A percentile compares a stretch with the other conserved stretches of the same genome.
Conservation (phyloP, 2,329 filamentous ascomycete species). For the Cordyceps tenuipes region DNA sequence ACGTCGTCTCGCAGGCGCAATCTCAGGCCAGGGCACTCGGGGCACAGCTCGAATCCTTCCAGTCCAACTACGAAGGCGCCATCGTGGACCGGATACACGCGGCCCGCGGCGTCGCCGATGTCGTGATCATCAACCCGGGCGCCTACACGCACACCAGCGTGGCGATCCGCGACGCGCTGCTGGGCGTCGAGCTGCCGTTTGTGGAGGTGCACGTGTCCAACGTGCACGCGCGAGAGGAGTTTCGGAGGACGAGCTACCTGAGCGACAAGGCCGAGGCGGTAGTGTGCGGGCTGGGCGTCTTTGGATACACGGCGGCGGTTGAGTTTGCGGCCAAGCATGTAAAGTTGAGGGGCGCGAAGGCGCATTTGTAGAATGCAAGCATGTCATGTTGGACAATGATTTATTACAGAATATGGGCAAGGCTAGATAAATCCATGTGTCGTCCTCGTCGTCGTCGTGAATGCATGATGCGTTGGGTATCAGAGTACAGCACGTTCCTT, state of each 20-base stretch:
- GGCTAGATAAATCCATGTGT: background rate
- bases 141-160: slow-evolving; percentile 71
- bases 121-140: slow-evolving; percentile 67
- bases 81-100: slow-evolving; percentile 67
- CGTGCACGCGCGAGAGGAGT: slow-evolving; percentile 62
- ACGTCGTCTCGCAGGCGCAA: slow-evolving; percentile 45
- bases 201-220: slow-evolving; percentile 73
- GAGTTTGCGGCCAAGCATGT: slow-evolving; percentile 40
- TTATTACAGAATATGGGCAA: background rate
- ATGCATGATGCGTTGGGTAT: too few species aligned
- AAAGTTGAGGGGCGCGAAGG: background rate
- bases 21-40: slow-evolving; percentile 41
- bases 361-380: background rate
- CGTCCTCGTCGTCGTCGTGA: background rate
- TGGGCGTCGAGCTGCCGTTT: slow-evolving; percentile 63
- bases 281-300: slow-evolving; percentile 59
- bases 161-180: slow-evolving; percentile 64
- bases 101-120: slow-evolving; percentile 50
- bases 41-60: slow-evolving; percentile 49
- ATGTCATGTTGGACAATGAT: too few species aligned
- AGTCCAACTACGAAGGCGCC: slow-evolving; percentile 72
- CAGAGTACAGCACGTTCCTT: background rate
- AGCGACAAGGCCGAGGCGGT: slow-evolving; percentile 69
- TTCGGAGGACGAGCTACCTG: slow-evolving; percentile 61
- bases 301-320: slow-evolving; percentile 53